Conservation (phyloP, 2,329 filamentous ascomycete genomes). For the Nannizzia gypsea region DNA sequence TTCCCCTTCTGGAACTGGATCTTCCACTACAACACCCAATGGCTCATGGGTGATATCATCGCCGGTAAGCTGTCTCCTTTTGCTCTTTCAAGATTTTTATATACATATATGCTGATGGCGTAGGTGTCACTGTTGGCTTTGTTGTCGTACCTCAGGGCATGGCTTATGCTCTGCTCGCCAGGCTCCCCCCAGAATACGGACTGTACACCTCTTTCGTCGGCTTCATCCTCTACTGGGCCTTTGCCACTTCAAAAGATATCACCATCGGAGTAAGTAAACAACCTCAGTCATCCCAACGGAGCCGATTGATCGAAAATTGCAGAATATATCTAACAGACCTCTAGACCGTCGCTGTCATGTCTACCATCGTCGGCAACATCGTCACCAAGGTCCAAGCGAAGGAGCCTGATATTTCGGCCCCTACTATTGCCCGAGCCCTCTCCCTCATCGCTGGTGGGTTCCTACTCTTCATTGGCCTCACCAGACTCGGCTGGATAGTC, state of each 20-base stretch:
- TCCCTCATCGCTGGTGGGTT: conserved; percentile 54
- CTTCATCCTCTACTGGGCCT: conserved; percentile 45
- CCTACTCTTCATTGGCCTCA: conserved; percentile 46
- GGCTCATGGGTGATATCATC: conserved; percentile 39
- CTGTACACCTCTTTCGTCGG: conserved; percentile 51
- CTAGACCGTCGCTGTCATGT: conserved; percentile 48
- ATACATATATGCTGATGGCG: not conserved
- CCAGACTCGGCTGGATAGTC: conserved; percentile 53
- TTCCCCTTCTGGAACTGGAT: conserved; percentile 44
- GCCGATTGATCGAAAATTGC: not conserved
- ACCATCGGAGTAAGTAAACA: conserved; percentile 4
- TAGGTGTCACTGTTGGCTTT: conserved; percentile 34
- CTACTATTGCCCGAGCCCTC: conserved; percentile 49
- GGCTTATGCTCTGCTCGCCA: conserved; percentile 52
- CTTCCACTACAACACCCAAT: conserved; percentile 39
- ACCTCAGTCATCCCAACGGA: conserved; percentile 1
- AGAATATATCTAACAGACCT: not conserved
- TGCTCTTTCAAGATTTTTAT: not conserved
- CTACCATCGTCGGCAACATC: conserved; percentile 52
- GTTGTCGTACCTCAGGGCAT: conserved; percentile 51
- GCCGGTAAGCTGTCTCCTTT: conserved; percentile 18
- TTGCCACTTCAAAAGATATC: conserved; percentile 51
- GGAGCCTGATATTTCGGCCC: conserved; percentile 39
- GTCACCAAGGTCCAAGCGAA: conserved; percentile 43
- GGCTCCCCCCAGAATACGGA: conserved; percentile 49